Evolutionary conservation across 2,329 filamentous ascomycete species (phyloP).

Genomic region (Verticillium tricorpus): DNA sequence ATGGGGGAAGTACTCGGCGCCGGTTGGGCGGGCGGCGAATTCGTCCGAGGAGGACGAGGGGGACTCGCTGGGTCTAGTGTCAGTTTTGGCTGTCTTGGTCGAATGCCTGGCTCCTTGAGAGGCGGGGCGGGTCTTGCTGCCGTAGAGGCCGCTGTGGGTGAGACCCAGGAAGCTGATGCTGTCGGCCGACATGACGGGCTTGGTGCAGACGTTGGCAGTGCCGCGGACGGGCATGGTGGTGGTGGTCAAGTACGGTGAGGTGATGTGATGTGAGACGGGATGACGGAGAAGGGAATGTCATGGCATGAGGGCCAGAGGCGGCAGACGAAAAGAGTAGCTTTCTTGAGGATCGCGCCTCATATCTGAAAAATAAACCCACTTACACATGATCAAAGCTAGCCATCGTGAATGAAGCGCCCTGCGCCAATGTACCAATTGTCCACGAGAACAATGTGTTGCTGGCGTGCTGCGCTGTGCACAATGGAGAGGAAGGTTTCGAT

Average conservation of each 20-base stretch:
- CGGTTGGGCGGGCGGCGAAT: conserved; percentile 6
- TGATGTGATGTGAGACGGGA: too few relatives aligned
- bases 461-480: not conserved
- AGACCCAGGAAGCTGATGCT: conserved; percentile 3
- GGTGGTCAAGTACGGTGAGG: not conserved
- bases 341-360: not conserved
- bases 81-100: conserved; percentile 10
- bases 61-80: conserved; percentile 9
- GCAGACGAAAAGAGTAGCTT: not conserved
- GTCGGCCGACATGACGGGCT: not conserved
- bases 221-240: not conserved
- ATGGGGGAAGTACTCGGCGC: conserved; percentile 35
- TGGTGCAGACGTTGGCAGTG: not conserved
- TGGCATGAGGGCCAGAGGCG: not conserved
- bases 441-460: not conserved
- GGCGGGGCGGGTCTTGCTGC: not conserved
- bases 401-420: not conserved
- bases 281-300: too few relatives aligned
- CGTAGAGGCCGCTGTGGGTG: not conserved
- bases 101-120: not conserved
- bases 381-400: not conserved
- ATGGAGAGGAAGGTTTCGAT: not conserved
- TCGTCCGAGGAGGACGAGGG: conserved; percentile 15
- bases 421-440: not conserved
- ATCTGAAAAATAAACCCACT: not conserved